Base-by-base conservation (phyloP, 1,284 basidiomycete species). In the Fomitopsis betulina region DNA sequence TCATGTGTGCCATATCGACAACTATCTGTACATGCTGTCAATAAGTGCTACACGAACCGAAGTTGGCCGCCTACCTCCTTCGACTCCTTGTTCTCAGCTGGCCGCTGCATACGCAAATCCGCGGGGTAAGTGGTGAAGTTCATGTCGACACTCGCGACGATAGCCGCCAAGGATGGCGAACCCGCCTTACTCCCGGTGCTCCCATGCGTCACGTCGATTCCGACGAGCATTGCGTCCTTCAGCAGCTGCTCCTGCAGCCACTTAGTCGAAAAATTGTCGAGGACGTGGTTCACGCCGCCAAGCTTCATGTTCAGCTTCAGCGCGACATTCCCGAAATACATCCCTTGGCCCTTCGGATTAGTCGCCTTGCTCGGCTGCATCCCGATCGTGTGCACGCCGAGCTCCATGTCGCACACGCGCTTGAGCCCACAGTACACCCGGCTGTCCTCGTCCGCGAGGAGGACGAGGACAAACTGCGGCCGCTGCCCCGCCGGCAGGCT, bases 151-250 rank as follows among this genome's bases (percentile, higher is more conserved):
- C 83, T 91, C 0, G 85, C 89, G 0, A 92, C 90, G 6, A 93
- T 85, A 0, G 87, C 89, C 3, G 86, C 87, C 35, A 93, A 85
- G 0, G 89, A 91, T 0, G 91, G 91, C 1, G 85, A 82, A 13
- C 86, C 88, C 13, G 75, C 75, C 54, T 72, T 69, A 68, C 83
- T 84, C 8, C 71, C 76, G 0, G 79, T 80, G 0, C 84, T 76
- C 1, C 87, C 85, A 68, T 93, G 89, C 0, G 87, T 90, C 2
- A 93, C 90, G 63, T 92, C 88, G 47, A 88, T 86, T 0, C 91
- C 91, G 9, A 93, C 84, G 67, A 93, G 72, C 85, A 93, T 93
- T 13, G 90, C 91, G 58, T 79, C 78, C 65, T 79, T 76, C 67
- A 79, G 79, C 2, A 69, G 82, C 25, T 25, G 13, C 4, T 47